A percentile compares a stretch with the other conserved stretches of the same genome.
Evolutionary conservation across 345 rosid species (phyloP).

Genomic region (Populus simonii): DNA sequence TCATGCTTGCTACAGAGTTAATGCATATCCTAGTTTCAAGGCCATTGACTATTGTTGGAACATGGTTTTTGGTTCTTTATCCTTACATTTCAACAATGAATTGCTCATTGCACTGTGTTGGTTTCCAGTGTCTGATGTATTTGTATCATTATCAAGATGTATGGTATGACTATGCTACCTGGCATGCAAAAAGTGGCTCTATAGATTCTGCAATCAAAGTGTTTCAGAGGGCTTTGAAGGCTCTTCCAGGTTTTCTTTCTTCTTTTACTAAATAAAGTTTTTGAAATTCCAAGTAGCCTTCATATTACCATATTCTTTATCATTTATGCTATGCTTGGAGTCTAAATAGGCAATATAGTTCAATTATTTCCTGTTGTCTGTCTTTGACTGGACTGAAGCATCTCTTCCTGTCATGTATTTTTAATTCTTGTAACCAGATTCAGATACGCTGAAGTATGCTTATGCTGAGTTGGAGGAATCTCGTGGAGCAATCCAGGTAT

Average conservation of each 20-base stretch:
- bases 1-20: too few species aligned
- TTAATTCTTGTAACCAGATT: constrained; percentile 43
- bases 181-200: constrained; percentile 88
- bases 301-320: neutral
- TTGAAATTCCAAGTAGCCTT: neutral
- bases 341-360: neutral
- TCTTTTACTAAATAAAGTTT: constrained; percentile 5
- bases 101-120: constrained; percentile 23
- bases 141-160: constrained; percentile 88
- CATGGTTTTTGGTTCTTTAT: neutral
- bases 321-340: neutral
- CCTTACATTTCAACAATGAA: neutral
- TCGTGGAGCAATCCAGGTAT: constrained; percentile 75
- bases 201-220: constrained; percentile 87
- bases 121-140: constrained; percentile 84
- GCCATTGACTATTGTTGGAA: too few species aligned
- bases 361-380: neutral
- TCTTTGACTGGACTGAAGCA: neutral
- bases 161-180: constrained; percentile 94
- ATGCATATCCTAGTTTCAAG: too few species aligned
- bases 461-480: constrained; percentile 95
- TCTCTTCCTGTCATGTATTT: neutral
- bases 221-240: constrained; percentile 92
- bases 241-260: constrained; percentile 67
- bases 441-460: constrained; percentile 87